Evolutionary conservation across 352 stramenopile species (phyloP).

Genomic region (Phytophthora palmivora): DNA sequence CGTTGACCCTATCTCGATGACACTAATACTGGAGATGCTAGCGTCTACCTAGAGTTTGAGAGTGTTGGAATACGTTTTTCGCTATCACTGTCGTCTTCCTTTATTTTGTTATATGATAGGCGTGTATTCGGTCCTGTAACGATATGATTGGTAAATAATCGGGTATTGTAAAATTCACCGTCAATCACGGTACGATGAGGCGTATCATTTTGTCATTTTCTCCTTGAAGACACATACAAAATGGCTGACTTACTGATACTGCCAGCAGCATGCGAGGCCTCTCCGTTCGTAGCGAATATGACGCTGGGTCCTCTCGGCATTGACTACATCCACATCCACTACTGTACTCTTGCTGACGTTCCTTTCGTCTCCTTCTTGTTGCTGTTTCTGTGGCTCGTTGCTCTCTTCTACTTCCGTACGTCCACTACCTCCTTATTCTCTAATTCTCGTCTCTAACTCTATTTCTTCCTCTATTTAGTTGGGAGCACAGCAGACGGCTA

Average conservation of each 20-base stretch:
- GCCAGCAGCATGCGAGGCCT: slow-evolving; percentile 31
- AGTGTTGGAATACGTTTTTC: no score
- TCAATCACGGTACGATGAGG: no score
- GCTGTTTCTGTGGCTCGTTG: slow-evolving; percentile 71
- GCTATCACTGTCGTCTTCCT: no score
- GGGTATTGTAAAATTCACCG: no score
- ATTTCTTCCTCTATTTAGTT: slow-evolving; percentile 59
- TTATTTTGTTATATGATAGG: no score
- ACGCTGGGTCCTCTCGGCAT: slow-evolving; percentile 77
- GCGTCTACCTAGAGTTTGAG: no score
- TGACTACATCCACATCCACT: slow-evolving; percentile 86
- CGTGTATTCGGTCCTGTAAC: no score
- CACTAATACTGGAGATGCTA: no score
- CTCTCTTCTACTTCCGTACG: slow-evolving; percentile 88
- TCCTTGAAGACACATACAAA: slow-evolving; percentile 6
- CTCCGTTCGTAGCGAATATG: slow-evolving; percentile 60
- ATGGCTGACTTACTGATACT: slow-evolving; percentile 1
- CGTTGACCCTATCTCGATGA: no score
- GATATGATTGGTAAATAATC: no score
- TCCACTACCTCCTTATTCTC: neutral
- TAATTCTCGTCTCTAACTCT: slow-evolving; percentile 10
- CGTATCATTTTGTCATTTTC: no score
- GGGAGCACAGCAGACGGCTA: slow-evolving; percentile 98
- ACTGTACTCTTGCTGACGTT: slow-evolving; percentile 57
- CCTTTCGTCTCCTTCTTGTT: slow-evolving; percentile 59